Evolutionary conservation across 106 monocot genomes (phyloP).

Genomic region (Dendrobium officinale): DNA sequence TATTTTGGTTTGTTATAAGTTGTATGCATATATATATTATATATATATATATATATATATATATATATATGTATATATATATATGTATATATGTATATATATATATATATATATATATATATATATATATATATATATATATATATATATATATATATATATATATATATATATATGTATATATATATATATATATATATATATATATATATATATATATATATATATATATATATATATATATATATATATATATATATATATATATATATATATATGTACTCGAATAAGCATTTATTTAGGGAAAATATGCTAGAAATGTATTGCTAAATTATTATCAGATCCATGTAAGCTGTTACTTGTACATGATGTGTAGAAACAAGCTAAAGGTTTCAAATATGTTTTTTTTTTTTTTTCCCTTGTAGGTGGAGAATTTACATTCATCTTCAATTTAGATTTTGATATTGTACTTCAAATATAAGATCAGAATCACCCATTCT

Average conservation of each 20-base stretch:
- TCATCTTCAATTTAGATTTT: neutral
- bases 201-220: too few species aligned
- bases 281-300: neutral
- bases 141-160: too few species aligned
- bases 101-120: too few species aligned
- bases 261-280: too few species aligned
- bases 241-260: too few species aligned
- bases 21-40: neutral
- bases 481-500: neutral
- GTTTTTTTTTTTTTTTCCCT: neutral
- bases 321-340: neutral
- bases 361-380: neutral
- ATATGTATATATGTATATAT: too few species aligned
- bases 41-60: too few species aligned
- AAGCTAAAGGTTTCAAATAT: neutral
- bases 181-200: too few species aligned
- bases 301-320: neutral
- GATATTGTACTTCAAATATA: neutral
- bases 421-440: neutral
- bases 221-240: too few species aligned
- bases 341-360: neutral
- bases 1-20: neutral
- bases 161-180: too few species aligned
- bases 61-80: too few species aligned
- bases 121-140: too few species aligned